Base-by-base conservation (phyloP, 192 early-diverging fungal genomes). In the Backusella tarrabulga region DNA sequence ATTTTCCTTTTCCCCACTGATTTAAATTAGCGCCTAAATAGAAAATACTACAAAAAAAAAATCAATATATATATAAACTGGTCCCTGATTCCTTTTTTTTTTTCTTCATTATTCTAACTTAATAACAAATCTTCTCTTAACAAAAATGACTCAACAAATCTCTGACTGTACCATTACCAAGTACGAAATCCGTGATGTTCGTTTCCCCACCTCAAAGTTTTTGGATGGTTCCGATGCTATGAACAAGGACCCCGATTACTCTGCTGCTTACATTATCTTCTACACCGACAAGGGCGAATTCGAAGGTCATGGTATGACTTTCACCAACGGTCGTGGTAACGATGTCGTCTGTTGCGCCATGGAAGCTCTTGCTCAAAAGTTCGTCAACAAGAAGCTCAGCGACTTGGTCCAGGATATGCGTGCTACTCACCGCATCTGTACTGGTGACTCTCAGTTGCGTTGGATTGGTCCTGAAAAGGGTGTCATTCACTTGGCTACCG, bases 381-480 rank as follows among this genome's bases (percentile, higher is more conserved):
- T 83, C 40, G 60, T 83, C 44, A 56, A 56, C 50, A 79, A 83
- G 72, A 77, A 52, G 14, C 73, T 83, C 6, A 68, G 40, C 9
- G 63, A 72, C 19, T 63, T 83, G n/a, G 72, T 69, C 17, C 35
- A 21, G 4, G 69, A 83, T 52, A 83, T 83, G 82, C 69, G 66
- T 41, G 79, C 50, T 17, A 83, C 82, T 23, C 78, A 75, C 42
- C 79, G 72, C 11, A 74, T 83, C 54, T 77, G 75, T 41, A 83
- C 79, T 35, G 79, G 82, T 41, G 82, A 83, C 42, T 77, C 75
- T 26, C 82, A 83, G 66, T 72, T 83, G 40, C 77, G 81, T 15
- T 83, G 82, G 82, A 80, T 83, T 41, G 82, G 82, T 36, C 82
- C 79, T 44, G 82, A 83, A 68, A 83, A 83, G 76, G 82, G 82